phyloP scores from a whole-genome alignment of 768 basidiomycete species.

The Boletus eberwhitei region DNA sequence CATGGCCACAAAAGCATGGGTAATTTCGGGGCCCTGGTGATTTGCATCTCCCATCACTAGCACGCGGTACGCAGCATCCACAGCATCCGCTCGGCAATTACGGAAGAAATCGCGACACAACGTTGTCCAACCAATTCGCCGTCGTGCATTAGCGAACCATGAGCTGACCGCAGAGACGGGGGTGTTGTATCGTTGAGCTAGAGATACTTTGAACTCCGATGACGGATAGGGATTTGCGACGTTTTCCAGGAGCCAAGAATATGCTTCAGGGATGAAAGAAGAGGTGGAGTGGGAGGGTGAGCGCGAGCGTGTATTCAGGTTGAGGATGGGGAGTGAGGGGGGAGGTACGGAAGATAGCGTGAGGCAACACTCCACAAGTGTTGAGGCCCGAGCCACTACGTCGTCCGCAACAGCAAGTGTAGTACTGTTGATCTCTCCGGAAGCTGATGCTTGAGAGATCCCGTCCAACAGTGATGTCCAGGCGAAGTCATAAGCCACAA shows the following conservation, averaged over 20 bases:
- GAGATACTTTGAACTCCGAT: slow-evolving; percentile 16
- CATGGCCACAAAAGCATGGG: slow-evolving; percentile 28
- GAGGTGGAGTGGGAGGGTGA: not conserved
- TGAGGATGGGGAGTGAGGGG: not conserved
- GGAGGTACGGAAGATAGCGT: not conserved
- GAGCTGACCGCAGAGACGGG: slow-evolving; percentile 33
- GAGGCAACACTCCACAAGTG: not conserved
- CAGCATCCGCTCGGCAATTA: slow-evolving; percentile 19
- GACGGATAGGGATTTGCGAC: slow-evolving; percentile 52
- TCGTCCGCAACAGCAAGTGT: not conserved
- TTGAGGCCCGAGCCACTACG: not conserved
- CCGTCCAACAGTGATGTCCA: not conserved
- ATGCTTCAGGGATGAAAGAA: slow-evolving; percentile 21
- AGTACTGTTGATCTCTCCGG: not conserved
- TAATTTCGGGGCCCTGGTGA: not conserved
- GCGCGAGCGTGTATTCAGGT: not conserved
- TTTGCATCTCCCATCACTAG: slow-evolving; percentile 18
- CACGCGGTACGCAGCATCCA: slow-evolving; percentile 25
- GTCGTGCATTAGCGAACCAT: slow-evolving; percentile 47
- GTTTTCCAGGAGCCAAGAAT: slow-evolving; percentile 43
- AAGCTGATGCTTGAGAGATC: not conserved
- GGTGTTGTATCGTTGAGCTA: slow-evolving; percentile 26
- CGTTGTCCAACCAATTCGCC: slow-evolving; percentile 50
- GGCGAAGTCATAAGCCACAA: not conserved
- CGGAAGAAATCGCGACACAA: slow-evolving; percentile 30